These are phyloP conservation scores for Chytriomyces confervae DNA, from an alignment of 192 early-diverging fungal genomes.

Conservation along the genomic window DNA sequence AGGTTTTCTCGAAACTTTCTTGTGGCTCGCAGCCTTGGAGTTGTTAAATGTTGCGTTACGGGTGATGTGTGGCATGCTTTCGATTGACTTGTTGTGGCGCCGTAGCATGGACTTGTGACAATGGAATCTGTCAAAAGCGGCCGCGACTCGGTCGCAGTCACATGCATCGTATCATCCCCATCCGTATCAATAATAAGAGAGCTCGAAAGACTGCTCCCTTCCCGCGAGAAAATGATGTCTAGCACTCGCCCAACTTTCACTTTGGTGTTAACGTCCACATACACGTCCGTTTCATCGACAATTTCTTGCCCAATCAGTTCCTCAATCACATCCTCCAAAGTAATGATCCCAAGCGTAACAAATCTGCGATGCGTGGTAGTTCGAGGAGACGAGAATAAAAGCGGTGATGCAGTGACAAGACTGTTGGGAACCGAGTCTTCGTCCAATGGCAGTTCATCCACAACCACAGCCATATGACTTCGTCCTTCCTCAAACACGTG, in stretches of 20 bases:
- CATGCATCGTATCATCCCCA: not conserved
- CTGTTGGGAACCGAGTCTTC: slow-evolving; percentile 5
- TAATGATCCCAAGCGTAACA: slow-evolving; percentile 53
- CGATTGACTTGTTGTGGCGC: not conserved
- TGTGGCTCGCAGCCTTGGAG: not conserved
- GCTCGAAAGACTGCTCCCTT: not conserved
- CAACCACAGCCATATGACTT: slow-evolving; percentile 62
- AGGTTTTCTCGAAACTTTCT: slow-evolving; percentile 25
- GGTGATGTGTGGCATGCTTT: not conserved
- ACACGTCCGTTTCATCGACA: slow-evolving; percentile 63
- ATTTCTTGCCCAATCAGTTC: slow-evolving; percentile 62
- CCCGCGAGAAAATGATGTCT: slow-evolving; percentile 19
- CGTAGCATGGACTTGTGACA: not conserved
- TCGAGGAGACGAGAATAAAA: slow-evolving; percentile 22
- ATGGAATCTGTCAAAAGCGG: not conserved
- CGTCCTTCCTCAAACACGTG: slow-evolving; percentile 60
- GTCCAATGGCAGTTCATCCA: slow-evolving; percentile 39
- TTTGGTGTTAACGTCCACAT: slow-evolving; percentile 55
- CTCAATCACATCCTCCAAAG: slow-evolving; percentile 63
- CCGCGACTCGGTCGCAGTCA: not conserved
- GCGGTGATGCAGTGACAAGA: slow-evolving; percentile 29
- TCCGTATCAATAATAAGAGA: not conserved
- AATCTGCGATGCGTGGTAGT: slow-evolving; percentile 18
- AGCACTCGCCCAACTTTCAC: slow-evolving; percentile 43
- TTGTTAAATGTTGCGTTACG: not conserved